These are phyloP conservation scores for Penicillium brasilianum DNA, from an alignment of 2,329 filamentous ascomycete species.

Conservation along the genomic window DNA sequence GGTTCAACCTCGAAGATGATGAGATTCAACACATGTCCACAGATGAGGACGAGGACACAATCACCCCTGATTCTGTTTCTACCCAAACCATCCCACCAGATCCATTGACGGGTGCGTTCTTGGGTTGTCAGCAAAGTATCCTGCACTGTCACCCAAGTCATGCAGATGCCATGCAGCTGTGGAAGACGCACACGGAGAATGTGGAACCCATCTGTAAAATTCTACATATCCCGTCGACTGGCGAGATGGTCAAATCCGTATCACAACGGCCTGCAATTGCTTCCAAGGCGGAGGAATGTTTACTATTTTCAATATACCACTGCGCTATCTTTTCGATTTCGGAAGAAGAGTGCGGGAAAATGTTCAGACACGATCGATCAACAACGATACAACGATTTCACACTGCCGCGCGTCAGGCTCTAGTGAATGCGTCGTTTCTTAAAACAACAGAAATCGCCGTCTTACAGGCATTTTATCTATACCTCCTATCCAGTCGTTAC, in stretches of 20 bases:
- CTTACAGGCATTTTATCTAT: conserved; percentile 52
- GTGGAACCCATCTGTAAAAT: conserved; percentile 75
- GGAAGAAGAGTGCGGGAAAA: conserved; percentile 20
- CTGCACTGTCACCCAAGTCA: conserved; percentile 36
- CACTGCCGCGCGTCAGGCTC: conserved; percentile 19
- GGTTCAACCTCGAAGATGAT: conserved; percentile 35
- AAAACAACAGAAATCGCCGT: conserved; percentile 51
- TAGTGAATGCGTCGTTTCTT: conserved; percentile 51
- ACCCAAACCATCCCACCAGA: neutral
- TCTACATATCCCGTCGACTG: conserved; percentile 72
- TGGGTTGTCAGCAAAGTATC: conserved; percentile 26
- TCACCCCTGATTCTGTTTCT: neutral
- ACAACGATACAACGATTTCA: conserved; percentile 39
- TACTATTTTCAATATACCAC: conserved; percentile 36
- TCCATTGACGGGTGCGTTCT: conserved; percentile 22
- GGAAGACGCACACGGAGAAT: conserved; percentile 75
- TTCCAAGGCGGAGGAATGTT: conserved; percentile 41
- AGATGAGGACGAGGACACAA: conserved; percentile 34
- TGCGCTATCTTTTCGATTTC: conserved; percentile 37
- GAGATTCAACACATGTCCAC: conserved; percentile 33
- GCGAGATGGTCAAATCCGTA: conserved; percentile 68
- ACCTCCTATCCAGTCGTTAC: conserved; percentile 37
- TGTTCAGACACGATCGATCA: conserved; percentile 23
- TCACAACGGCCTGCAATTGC: conserved; percentile 43
- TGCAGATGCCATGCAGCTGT: conserved; percentile 65